Evolutionary conservation across 192 early-diverging fungal species (phyloP), one percentile per base, ranked within the genome.

Genomic region (Chytriomyces sp.): DNA sequence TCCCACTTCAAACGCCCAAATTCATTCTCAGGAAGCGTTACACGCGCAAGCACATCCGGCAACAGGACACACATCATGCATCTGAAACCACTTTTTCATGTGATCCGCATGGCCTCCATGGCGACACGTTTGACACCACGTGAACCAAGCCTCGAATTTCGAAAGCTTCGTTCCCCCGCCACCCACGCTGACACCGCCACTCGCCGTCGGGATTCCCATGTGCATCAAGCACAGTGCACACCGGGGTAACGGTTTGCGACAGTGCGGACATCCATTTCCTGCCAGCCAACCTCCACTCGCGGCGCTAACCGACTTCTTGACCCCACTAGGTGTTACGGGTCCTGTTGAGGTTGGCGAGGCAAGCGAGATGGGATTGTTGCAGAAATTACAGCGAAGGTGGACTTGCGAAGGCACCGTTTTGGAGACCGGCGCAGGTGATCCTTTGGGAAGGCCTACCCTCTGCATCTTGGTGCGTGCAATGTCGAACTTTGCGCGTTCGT

Each of bases 101-200:
- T 99, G 97, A 32, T 85, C 80, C 2, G 91, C 90, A 75, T 99
- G 97, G 1, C 97, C 97, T 39, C 97, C 97, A 79, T 99, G 97
- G 14, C 92, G 85, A 78, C 97, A 99, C 8, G 92, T 93, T 78
- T 96, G 95, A 80, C 97, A 99, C 97, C 97, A 99, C 14, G 94
- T 96, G 75, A 98, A 99, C 96, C 95, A 99, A 41, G 88, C 78
- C 67, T 94, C 79, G 22, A 81, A 86, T 52, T 74, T 60, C 8
- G 63, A 61, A n/a, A 59, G 54, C n/a, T 54, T 61, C 33, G 61
- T 58, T 61, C 31, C n/a, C 36, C 10, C 28, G 54, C 33, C 57
- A 49, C 39, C 67, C 25, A 31, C 30, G 2, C 41, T 37, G 49
- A 28, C 59, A 36, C 14, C 41, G n/a, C 30, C 63, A 32, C 5